Base-by-base conservation (phyloP, 495 filamentous ascomycete genomes). In the Rostrohypoxylon terebratum region DNA sequence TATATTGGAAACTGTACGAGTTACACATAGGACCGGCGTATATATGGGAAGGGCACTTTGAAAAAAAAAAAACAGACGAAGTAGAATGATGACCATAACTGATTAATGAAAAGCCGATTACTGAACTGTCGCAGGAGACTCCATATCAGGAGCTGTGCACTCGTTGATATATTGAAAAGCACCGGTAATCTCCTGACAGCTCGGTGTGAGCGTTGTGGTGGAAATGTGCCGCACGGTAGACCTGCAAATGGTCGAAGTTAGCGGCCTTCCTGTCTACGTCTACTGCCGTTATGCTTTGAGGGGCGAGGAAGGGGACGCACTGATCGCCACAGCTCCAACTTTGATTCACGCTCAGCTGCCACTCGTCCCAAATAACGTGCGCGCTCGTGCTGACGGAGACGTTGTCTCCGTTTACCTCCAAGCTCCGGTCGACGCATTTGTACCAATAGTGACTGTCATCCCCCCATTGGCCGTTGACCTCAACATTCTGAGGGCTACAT, bases 311-410 rank as follows among this genome's bases (percentile, higher is more conserved):
- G 61, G n/a, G 28, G 33, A 58, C 72, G 16, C 64, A 77, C 75
- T 48, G 47, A 16, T 34, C 60, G 16, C 61, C 69, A 23, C 75
- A 75, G 16, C 44, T 50, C 69, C 66, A 73, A 13, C 66, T 77
- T 66, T 77, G 75, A 33, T 77, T 77, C 10, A 77, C 75, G 25
- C 33, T 63, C 21, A 77, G 28, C 31, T 50, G 51, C 75, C 75
- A 77, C 1, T 44, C 50, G 4, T 77, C 67, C 42, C 66, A 77
- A 31, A 63, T 13, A 42, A 75, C 11, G 2, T 54, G 63, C 21
- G 63, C 63, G 38, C 57, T 66, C 42, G 75, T 77, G 23, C 4
- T 57, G 5, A 77, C 60, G 20, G 69, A 36, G 34, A 69, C 68
- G 6, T 70, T 51, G 1, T 40, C 9, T 5, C 61, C 73, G 11